Evolutionary conservation across 2,329 filamentous ascomycete species (phyloP).

Genomic region (Fusarium begoniae): DNA sequence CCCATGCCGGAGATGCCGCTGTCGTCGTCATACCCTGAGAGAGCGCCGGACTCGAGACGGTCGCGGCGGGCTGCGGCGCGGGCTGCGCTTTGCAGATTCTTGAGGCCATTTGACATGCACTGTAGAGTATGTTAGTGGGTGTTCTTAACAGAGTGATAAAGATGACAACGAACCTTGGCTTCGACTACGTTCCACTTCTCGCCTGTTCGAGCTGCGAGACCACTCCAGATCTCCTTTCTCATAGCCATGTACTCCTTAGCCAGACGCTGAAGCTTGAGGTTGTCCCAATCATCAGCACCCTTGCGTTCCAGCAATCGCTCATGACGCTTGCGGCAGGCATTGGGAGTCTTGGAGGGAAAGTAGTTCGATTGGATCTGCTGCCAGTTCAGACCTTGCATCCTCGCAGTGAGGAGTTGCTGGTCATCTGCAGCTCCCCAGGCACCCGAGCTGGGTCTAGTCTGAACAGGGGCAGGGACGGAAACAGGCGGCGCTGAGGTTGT

Average conservation of each 20-base stretch:
- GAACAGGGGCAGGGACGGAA: conserved; percentile 52
- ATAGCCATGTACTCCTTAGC: conserved; percentile 82
- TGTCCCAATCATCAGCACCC: conserved; percentile 81
- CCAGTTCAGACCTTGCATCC: conserved; percentile 84
- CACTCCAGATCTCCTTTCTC: conserved; percentile 83
- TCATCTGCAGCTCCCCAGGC: conserved; percentile 82
- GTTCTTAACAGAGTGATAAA: accelerated
- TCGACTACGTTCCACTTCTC: conserved; percentile 82
- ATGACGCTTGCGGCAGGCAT: conserved; percentile 89
- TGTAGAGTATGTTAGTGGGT: conserved; percentile 48
- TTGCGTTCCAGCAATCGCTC: conserved; percentile 83
- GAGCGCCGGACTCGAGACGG: conserved; percentile 59
- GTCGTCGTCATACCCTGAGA: conserved; percentile 71
- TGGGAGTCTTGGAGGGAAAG: conserved; percentile 81
- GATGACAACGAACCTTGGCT: conserved; percentile 60
- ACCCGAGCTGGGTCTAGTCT: conserved; percentile 67
- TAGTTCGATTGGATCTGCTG: conserved; percentile 78
- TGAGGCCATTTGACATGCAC: conserved; percentile 86
- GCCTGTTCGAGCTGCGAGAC: conserved; percentile 76
- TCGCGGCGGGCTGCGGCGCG: conserved; percentile 73
- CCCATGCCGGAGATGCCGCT: conserved; percentile 73
- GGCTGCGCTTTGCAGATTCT: conserved; percentile 77
- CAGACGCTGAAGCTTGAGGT: conserved; percentile 75
- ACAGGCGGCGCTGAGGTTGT: conserved; percentile 47
- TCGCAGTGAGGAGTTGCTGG: conserved; percentile 74